Evolutionary conservation across 208 protist genomes (phyloP), one percentile per base, ranked within the genome.

Genomic region (Vickermania ingenoplastis): DNA sequence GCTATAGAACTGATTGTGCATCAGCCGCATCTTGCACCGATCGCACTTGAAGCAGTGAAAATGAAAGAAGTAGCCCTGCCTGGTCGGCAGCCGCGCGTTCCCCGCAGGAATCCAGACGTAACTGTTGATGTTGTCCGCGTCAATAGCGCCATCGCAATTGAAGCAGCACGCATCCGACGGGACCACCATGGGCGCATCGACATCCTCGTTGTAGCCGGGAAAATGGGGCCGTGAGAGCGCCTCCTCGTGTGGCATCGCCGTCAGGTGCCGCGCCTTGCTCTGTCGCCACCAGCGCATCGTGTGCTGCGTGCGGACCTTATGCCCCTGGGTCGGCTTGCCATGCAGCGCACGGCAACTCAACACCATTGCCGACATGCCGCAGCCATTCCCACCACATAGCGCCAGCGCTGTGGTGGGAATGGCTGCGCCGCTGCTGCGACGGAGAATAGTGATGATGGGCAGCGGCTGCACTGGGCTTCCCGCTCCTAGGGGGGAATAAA

Each of bases 1-100:
- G 4, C 84, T 91, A 73, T 90, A 92, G 61, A 95, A 95, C 61
- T 92, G 78, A 59, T 95, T 95, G 77, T 95, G 84, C 31, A 89
- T 79, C 23, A 95, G 79, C 28, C 88, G 77, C 57, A 81, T 77
- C 67, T 86, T 87, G 69, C 88, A 95, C 53, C 81, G 71, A 74
- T 77, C 83, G 57, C 88, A 95, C 68, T 95, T 95, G 76, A 95
- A 95, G 76, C 88, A 95, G 36, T 73, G 68, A 57, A 89, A 80
- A 65, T 95, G 88, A 61, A 95, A 95, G 55, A 95, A 91, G 72
- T 95, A 95, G 30, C 88, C 88, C 67, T 91, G 77, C 63, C 48
- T 53, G 7, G 88, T 95, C 29, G 88, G 88, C 48, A 86, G 74
- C 2, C 80, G 73, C 2, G 88, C 88, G 67, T 95, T 92, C 23